Base-by-base conservation (phyloP, 306 rosid species). In the Pachyrhizus erosus region DNA sequence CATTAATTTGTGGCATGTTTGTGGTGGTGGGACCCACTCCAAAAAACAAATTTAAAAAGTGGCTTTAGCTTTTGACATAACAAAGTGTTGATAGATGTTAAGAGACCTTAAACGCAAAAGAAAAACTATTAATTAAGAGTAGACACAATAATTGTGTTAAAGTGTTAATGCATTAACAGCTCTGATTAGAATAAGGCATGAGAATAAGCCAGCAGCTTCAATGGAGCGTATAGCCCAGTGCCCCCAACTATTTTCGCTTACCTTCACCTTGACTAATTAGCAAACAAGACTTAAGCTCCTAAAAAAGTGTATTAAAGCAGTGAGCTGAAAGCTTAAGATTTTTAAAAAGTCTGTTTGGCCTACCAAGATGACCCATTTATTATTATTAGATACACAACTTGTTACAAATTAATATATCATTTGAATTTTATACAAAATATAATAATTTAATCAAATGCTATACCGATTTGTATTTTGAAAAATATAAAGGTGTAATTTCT, bases 241-340 rank as follows among this genome's bases (percentile, higher is more conserved):
- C 40, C 40, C 69, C 45, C 20, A n/a, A 24, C 23, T 14, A 64
- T 17, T 14, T 64, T 64, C 1, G 24, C 45, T 5, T 33, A 7
- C 70, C 29, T 37, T 37, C 34, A 68, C 74, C n/a, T 68, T n/a
- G n/a, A n/a, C n/a, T n/a, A n/a, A n/a, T n/a, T n/a, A 40, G 51
- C 52, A 68, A 68, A 40, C 73, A 37, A 67, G n/a, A 17, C 72
- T 66, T 15, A 1, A 17, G 48, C 72, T 34, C 37, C 43, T 34
- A 34, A n/a, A 54, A 65, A 33, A 20, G 27, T 14, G 9, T 17
- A 66, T 65, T 27, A 27, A 27, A 27, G 31, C 31, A 27, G 31
- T 27, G 31, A 12, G 45, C 26, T 33, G 33, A 10, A 61, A 15
- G 70, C 12, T 17, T 62, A 31, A 0, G 26, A 10, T 9, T 17